A percentile compares a stretch with the other conserved stretches of the same genome.
phyloP scores from a whole-genome alignment of 441 rosid species.

The Capsella rubella region DNA sequence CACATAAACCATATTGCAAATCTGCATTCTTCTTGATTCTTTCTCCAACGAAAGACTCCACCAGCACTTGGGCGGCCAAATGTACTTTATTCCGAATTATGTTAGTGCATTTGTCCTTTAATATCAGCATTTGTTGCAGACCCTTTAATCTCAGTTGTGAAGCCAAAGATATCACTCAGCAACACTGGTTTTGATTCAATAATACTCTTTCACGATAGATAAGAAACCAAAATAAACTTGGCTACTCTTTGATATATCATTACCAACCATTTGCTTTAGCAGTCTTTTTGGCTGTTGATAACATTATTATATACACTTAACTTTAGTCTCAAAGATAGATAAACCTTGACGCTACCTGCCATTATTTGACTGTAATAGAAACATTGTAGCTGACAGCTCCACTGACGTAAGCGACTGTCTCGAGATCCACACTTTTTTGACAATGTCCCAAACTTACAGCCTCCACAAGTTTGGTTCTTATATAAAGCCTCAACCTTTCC shows the following conservation, averaged over 20 bases:
- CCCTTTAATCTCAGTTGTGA: neutral
- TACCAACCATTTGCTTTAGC: neutral
- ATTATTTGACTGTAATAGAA: neutral
- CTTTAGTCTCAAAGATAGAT: neutral
- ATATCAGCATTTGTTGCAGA: neutral
- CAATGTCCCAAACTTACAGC: slow-evolving; percentile 20
- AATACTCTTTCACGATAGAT: neutral
- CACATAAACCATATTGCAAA: neutral
- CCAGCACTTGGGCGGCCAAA: no score
- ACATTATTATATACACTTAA: neutral
- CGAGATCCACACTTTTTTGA: slow-evolving; percentile 9
- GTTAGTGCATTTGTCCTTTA: neutral
- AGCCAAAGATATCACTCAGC: neutral
- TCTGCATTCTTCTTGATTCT: neutral
- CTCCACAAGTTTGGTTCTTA: slow-evolving; percentile 6
- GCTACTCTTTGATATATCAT: neutral
- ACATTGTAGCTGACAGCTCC: slow-evolving; percentile 25
- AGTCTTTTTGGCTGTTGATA: neutral
- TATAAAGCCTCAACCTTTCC: neutral
- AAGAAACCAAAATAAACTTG: neutral
- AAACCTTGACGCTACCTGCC: slow-evolving; percentile 3
- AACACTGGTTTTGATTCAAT: neutral
- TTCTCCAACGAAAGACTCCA: no score
- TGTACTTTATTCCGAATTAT: no score
- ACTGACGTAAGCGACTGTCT: slow-evolving; percentile 27